Base-by-base conservation (phyloP, 2,329 filamentous ascomycete genomes). In the Colletotrichum spaethianum region DNA sequence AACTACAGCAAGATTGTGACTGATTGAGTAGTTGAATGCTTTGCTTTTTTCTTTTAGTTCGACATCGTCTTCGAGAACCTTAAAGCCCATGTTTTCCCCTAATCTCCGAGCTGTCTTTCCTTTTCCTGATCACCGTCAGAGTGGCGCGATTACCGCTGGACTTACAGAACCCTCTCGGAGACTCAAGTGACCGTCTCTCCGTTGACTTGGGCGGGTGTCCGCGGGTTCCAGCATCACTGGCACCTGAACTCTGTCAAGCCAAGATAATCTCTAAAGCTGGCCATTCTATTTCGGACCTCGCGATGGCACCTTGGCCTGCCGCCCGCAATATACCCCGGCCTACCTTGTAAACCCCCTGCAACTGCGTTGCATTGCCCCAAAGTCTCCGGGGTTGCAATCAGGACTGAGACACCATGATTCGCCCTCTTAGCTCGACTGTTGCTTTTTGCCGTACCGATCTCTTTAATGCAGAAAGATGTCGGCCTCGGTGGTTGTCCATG, bases 261-360 rank as follows among this genome's bases (percentile, higher is more conserved):
- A 53, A 28, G 23, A 36, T 26, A 59, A 33, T 33, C 36, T 57
- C 52, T 20, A 4, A 28, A 23, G 33, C 46, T 20, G 23, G 64
- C 42, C 50, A 28, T 71, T 69, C 65, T 69, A 64, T 72, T 72
- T 72, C 46, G 23, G 65, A 72, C 57, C 52, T 64, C 33, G 23
- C 14, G 36, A 69, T 60, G 59, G 33, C 55, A 64, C 69, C 52
- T 72, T 61, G 36, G 42, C 52, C 16, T 26, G 12, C 48, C 3
- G 44, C 60, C 36, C 14, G 33, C 44, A 20, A 16, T 50, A 50
- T 55, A 38, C 36, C 33, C 64, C 9, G 23, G 46, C 36, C 44
- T 26, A 38, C 38, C 20, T 50, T 11, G 36, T 42, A 7, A 36
- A 36, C 40, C 64, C 64, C 64, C 38, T 57, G 64, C 48, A 33